A percentile compares a stretch with the other conserved stretches of the same genome.
These are phyloP conservation scores for Hypoxylon sp. DNA, from an alignment of 2,329 filamentous ascomycete genomes.

Conservation along the genomic window DNA sequence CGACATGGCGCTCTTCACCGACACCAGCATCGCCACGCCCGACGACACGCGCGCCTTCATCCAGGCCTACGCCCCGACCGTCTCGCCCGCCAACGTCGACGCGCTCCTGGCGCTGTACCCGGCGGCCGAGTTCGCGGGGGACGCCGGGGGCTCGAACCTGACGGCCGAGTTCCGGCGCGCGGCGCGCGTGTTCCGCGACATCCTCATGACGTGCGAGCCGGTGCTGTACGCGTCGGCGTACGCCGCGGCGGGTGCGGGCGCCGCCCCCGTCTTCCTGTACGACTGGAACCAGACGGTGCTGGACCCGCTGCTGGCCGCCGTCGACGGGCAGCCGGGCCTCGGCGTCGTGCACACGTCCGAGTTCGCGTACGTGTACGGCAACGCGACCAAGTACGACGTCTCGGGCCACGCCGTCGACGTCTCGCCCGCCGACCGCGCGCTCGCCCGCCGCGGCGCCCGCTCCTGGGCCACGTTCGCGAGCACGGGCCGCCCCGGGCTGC, in stretches of 20 bases:
- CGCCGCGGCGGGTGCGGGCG: constrained; percentile 47
- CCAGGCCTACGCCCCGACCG: constrained; percentile 48
- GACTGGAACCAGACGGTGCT: constrained; percentile 64
- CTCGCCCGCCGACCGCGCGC: constrained; percentile 49
- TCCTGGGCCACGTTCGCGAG: constrained; percentile 58
- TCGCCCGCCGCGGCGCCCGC: constrained; percentile 51
- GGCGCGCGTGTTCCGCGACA: constrained; percentile 59
- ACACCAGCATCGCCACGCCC: constrained; percentile 49
- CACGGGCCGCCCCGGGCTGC: constrained; percentile 47
- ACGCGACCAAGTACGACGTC: constrained; percentile 54
- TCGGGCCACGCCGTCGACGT: constrained; percentile 48
- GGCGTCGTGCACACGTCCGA: constrained; percentile 62
- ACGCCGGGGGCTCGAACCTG: constrained; percentile 49
- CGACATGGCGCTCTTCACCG: constrained; percentile 55
- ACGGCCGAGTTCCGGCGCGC: constrained; percentile 59
- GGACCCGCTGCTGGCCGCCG: constrained; percentile 50
- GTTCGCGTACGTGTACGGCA: constrained; percentile 61
- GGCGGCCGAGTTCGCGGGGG: constrained; percentile 52
- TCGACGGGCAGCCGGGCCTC: constrained; percentile 48
- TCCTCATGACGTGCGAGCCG: constrained; percentile 59
- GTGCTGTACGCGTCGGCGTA: constrained; percentile 53
- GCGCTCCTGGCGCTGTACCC: constrained; percentile 60
- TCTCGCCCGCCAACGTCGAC: constrained; percentile 48
- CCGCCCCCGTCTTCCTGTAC: constrained; percentile 61
- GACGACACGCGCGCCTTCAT: constrained; percentile 53